Percentiles rank a stretch among this genome's conserved stretches.
These are phyloP conservation scores for Penicillium herquei DNA, from an alignment of 495 filamentous ascomycete genomes.

Conservation along the genomic window DNA sequence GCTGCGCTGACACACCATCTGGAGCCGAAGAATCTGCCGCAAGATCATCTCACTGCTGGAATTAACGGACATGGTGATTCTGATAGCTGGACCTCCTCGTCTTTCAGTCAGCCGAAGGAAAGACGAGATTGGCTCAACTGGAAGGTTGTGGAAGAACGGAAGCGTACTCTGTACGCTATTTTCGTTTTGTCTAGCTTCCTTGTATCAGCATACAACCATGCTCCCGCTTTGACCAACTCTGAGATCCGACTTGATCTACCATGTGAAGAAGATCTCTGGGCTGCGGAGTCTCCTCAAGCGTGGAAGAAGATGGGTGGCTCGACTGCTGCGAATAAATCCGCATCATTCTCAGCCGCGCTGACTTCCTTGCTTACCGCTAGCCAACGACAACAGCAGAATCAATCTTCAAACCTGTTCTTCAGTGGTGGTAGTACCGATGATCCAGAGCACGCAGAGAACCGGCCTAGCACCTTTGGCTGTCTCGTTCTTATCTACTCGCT, in stretches of 20 bases:
- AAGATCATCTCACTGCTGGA: constrained; percentile 33
- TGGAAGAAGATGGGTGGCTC: constrained; percentile 79
- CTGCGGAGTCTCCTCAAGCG: constrained; percentile 72
- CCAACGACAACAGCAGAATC: constrained; percentile 62
- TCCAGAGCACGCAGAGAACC: constrained; percentile 62
- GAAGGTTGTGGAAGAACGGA: constrained; percentile 87
- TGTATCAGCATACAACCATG: constrained; percentile 89
- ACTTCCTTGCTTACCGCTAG: constrained; percentile 77
- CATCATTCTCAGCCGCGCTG: constrained; percentile 72
- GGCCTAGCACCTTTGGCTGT: constrained; percentile 93
- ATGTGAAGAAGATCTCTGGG: constrained; percentile 91
- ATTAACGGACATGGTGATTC: constrained; percentile 15
- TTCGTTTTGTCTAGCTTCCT: constrained; percentile 89
- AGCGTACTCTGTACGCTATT: constrained; percentile 88
- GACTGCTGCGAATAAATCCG: constrained; percentile 59
- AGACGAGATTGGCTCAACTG: constrained; percentile 84
- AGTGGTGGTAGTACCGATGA: constrained; percentile 24
- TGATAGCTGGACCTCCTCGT: constrained; percentile 29
- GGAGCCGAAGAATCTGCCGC: constrained; percentile 38
- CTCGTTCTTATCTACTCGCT: constrained; percentile 91
- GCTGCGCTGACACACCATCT: constrained; percentile 65
- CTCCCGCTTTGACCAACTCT: constrained; percentile 88
- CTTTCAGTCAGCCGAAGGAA: constrained; percentile 58
- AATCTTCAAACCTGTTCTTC: constrained; percentile 49
- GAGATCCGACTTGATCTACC: constrained; percentile 90